Conservation (phyloP, 75 land plant genomes). For the Isoetes taiwanensis region DNA sequence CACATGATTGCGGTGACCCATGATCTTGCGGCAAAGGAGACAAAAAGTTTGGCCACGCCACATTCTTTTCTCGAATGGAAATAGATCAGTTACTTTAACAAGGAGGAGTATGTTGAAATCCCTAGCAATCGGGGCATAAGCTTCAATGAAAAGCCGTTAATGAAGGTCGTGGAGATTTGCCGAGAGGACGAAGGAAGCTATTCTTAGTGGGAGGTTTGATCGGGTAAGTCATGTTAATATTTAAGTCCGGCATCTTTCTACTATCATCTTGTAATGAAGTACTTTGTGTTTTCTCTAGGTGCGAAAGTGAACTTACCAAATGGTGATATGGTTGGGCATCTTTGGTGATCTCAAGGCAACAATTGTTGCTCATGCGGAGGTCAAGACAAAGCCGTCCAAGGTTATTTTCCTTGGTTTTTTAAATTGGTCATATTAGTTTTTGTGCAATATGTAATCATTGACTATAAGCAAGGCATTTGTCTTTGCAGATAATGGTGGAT, state of each 20-base stretch:
- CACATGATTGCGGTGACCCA: too few species aligned
- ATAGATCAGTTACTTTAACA: slow-evolving; percentile 76
- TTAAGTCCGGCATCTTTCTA: neutral
- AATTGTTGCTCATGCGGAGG: slow-evolving; percentile 75
- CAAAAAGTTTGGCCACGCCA: slow-evolving; percentile 96
- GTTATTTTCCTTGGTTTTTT: too few species aligned
- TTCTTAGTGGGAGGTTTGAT: slow-evolving; percentile 73
- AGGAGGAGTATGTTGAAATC: slow-evolving; percentile 86
- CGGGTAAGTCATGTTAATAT: slow-evolving; percentile 36
- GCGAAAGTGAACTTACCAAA: slow-evolving; percentile 92
- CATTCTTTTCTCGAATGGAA: slow-evolving; percentile 99
- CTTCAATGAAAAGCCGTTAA: slow-evolving; percentile 79
- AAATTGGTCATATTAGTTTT: too few species aligned
- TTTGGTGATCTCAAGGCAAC: slow-evolving; percentile 92
- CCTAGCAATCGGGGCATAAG: slow-evolving; percentile 92
- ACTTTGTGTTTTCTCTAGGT: too few species aligned
- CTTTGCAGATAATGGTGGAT: slow-evolving; percentile 74
- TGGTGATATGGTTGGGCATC: slow-evolving; percentile 98
- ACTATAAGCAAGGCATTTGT: neutral
- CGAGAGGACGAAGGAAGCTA: slow-evolving; percentile 86
- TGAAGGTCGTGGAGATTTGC: slow-evolving; percentile 95
- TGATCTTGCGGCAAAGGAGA: slow-evolving; percentile 98
- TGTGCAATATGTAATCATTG: too few species aligned
- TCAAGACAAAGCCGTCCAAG: too few species aligned
- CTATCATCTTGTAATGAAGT: too few species aligned